A percentile compares a stretch with the other conserved stretches of the same genome.
Conservation (phyloP, 1,284 basidiomycete genomes). For the Abortiporus biennis region DNA sequence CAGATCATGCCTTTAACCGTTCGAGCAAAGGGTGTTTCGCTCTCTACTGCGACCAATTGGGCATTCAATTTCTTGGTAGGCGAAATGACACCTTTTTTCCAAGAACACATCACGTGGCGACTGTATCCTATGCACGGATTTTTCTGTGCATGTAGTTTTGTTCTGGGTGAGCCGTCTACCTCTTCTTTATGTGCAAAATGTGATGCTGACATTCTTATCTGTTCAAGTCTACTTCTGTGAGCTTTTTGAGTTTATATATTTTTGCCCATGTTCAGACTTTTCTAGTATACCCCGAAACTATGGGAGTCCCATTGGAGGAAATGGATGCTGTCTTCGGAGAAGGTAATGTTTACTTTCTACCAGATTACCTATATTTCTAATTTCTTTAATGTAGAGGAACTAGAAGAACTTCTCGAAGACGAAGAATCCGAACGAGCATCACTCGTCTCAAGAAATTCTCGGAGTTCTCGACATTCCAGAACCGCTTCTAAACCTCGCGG, state of each 20-base stretch:
- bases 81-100: constrained; percentile 82
- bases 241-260: constrained; percentile 18
- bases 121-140: constrained; percentile 96
- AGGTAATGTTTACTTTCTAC: constrained; percentile 36
- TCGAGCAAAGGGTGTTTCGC: constrained; percentile 90
- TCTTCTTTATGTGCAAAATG: constrained; percentile 11
- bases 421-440: constrained; percentile 63
- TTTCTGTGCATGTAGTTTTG: constrained; percentile 86
- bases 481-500: constrained; percentile 21
- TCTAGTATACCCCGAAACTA: constrained; percentile 79
- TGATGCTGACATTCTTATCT: constrained; percentile 14
- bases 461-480: constrained; percentile 25
- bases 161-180: constrained; percentile 69
- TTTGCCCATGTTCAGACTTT: constrained; percentile 11
- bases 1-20: constrained; percentile 90
- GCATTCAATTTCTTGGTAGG: constrained; percentile 89
- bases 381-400: constrained; percentile 36
- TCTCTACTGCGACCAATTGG: constrained; percentile 86
- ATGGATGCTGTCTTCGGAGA: constrained; percentile 83
- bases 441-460: constrained; percentile 39
- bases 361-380: constrained; percentile 5
- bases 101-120: constrained; percentile 89
- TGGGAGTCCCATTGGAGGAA: constrained; percentile 73
- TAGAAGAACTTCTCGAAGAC: constrained; percentile 63
- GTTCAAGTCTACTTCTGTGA: constrained; percentile 61